Percentiles rank a stretch among this genome's conserved stretches.
phyloP scores from a whole-genome alignment of 208 protist species.

The Borovskyia barvae region DNA sequence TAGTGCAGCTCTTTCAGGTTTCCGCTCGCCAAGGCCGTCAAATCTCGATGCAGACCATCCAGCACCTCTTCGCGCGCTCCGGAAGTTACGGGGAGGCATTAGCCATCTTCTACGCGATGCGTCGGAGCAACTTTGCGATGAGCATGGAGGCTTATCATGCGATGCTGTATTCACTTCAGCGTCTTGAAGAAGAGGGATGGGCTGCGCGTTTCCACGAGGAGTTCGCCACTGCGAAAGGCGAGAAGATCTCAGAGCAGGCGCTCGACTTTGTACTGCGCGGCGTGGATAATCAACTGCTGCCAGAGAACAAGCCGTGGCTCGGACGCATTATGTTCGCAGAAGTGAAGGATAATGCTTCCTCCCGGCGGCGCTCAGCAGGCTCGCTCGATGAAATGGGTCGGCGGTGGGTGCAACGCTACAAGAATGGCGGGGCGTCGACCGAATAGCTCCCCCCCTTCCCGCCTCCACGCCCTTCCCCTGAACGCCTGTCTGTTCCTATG shows the following conservation, averaged over 20 bases:
- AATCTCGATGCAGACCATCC: conserved; percentile 79
- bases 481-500: too few species aligned
- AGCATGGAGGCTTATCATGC: conserved; percentile 88
- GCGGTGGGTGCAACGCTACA: conserved; percentile 79
- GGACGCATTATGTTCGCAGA: conserved; percentile 89
- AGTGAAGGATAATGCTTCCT: conserved; percentile 42
- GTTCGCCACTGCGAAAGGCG: conserved; percentile 28
- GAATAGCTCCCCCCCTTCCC: too few species aligned
- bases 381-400: conserved; percentile 69
- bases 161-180: conserved; percentile 91
- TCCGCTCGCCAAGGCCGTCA: conserved; percentile 59
- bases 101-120: conserved; percentile 84
- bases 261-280: conserved; percentile 88
- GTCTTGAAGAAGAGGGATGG: conserved; percentile 89
- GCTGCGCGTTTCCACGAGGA: conserved; percentile 78
- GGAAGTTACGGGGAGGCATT: conserved; percentile 78
- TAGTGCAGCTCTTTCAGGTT: conserved; percentile 64
- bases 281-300: conserved; percentile 76
- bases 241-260: conserved; percentile 66
- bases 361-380: conserved; percentile 29
- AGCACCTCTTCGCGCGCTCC: conserved; percentile 85
- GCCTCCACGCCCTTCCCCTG: too few species aligned
- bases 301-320: conserved; percentile 91
- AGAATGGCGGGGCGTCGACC: conserved; percentile 15
- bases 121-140: conserved; percentile 81